phyloP scores from a whole-genome alignment of 768 basidiomycete genomes.

The Psilocybe cyanescens region DNA sequence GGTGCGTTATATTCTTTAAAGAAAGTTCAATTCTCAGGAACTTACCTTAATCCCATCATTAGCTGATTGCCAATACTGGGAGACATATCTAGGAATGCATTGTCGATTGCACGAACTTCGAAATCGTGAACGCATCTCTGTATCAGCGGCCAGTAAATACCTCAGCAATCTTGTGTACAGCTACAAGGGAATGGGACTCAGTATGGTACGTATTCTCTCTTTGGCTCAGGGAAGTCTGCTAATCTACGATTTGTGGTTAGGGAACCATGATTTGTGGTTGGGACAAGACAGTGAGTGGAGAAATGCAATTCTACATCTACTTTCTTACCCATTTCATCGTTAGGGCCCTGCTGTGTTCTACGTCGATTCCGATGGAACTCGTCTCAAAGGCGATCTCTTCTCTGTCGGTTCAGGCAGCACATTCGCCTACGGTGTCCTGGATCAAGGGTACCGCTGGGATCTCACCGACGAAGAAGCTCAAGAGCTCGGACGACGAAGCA shows the following conservation, averaged over 20 bases:
- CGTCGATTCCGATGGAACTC: slow-evolving; percentile 96
- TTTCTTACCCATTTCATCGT: slow-evolving; percentile 8
- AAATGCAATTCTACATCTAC: background rate
- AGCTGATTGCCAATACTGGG: slow-evolving; percentile 98
- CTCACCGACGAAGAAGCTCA: slow-evolving; percentile 91
- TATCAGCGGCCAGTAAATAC: slow-evolving; percentile 98
- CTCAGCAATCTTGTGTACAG: slow-evolving; percentile 96
- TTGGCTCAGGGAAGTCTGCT: background rate
- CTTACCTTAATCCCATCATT: slow-evolving; percentile 3
- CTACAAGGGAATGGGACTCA: slow-evolving; percentile 99
- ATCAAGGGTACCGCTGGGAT: slow-evolving; percentile 95
- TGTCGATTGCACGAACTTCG: slow-evolving; percentile 96
- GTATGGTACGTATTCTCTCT: slow-evolving; percentile 73
- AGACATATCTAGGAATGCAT: slow-evolving; percentile 98
- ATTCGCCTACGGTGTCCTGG: slow-evolving; percentile 98
- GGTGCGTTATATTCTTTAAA: slow-evolving; percentile 49
- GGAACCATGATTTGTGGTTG: slow-evolving; percentile 99
- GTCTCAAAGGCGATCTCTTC: slow-evolving; percentile 96
- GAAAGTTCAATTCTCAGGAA: background rate
- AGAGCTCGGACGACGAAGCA: slow-evolving; percentile 90
- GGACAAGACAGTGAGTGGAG: slow-evolving; percentile 87
- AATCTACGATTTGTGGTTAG: slow-evolving; percentile 39
- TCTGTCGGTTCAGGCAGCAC: slow-evolving; percentile 98
- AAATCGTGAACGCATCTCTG: slow-evolving; percentile 96
- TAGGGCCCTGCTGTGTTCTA: slow-evolving; percentile 95